These are phyloP conservation scores for Solanum chiquidenum DNA, from an alignment of 257 asterid genomes.

Conservation along the genomic window DNA sequence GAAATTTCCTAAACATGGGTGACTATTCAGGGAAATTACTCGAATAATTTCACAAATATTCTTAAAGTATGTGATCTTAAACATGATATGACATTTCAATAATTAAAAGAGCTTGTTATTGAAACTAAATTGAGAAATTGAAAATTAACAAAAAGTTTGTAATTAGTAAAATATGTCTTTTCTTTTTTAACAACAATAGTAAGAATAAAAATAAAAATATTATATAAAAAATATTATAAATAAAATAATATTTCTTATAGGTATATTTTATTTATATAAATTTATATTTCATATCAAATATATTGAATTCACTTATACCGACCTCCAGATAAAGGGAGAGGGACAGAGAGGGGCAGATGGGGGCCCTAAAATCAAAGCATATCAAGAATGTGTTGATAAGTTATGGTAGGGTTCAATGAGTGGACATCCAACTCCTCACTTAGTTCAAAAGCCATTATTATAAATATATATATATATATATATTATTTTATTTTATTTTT, in stretches of 20 bases:
- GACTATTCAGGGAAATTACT: too few species aligned
- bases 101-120: not conserved
- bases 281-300: too few species aligned
- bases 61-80: not conserved
- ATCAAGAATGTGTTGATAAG: not conserved
- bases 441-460: not conserved
- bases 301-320: not conserved
- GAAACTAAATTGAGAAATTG: not conserved
- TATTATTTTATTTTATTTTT: too few species aligned
- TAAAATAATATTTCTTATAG: too few species aligned
- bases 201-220: too few species aligned
- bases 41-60: too few species aligned
- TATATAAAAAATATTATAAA: too few species aligned
- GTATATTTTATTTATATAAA: too few species aligned
- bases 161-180: not conserved
- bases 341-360: not conserved
- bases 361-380: not conserved
- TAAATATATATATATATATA: too few species aligned
- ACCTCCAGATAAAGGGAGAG: not conserved
- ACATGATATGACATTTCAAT: not conserved
- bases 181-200: not conserved
- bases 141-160: not conserved
- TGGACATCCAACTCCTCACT: not conserved
- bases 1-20: too few species aligned
- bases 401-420: not conserved